Conservation (phyloP, 768 basidiomycete species). For the Suillus sp. region DNA sequence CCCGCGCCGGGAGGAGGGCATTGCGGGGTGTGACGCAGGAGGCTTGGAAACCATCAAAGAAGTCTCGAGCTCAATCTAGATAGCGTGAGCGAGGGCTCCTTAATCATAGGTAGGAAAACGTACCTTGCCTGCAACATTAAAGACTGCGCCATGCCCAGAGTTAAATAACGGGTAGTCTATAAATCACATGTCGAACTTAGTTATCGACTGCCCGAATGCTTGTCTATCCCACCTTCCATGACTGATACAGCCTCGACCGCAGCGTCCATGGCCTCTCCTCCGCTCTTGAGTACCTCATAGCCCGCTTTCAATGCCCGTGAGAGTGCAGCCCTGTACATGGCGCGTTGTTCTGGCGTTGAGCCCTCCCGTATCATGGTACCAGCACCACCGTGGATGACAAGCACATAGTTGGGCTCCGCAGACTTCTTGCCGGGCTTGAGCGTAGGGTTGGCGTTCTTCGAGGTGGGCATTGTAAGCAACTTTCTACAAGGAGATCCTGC, state of each 20-base stretch:
- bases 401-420: slow-evolving; percentile 33
- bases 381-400: slow-evolving; percentile 83
- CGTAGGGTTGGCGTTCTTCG: not conserved
- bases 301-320: slow-evolving; percentile 60
- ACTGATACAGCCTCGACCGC: slow-evolving; percentile 70
- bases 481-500: not conserved
- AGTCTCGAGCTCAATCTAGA: slow-evolving; percentile 80
- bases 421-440: slow-evolving; percentile 14
- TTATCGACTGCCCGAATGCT: not conserved
- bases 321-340: slow-evolving; percentile 58
- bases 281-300: slow-evolving; percentile 58
- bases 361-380: slow-evolving; percentile 62
- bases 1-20: slow-evolving; percentile 63
- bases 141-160: slow-evolving; percentile 78
- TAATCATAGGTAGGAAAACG: slow-evolving; percentile 1
- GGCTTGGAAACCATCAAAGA: slow-evolving; percentile 83
- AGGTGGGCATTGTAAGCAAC: slow-evolving; percentile 4
- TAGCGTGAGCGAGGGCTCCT: slow-evolving; percentile 4
- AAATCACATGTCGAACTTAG: not conserved
- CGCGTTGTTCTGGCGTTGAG: slow-evolving; percentile 62
- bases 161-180: slow-evolving; percentile 80
- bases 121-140: slow-evolving; percentile 80
- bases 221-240: slow-evolving; percentile 61
- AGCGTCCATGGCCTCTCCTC: slow-evolving; percentile 85
- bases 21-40: slow-evolving; percentile 61